Base-by-base conservation (phyloP, 2,329 filamentous ascomycete genomes). In the Teratosphaeriaceae sp. region DNA sequence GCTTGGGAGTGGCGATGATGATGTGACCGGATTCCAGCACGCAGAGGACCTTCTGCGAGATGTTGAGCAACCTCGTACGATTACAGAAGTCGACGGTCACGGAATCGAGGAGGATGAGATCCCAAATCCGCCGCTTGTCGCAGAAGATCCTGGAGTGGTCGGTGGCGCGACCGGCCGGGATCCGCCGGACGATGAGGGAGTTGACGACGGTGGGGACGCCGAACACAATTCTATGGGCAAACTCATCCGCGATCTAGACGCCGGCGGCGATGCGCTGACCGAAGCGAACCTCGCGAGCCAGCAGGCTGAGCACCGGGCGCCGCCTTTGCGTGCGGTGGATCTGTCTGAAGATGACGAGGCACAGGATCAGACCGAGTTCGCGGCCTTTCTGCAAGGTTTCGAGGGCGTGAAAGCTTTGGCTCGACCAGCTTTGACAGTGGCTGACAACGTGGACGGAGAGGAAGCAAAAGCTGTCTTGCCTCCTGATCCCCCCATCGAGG, bases 331-430 rank as follows among this genome's bases (percentile, higher is more conserved):
- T 34, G 62, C 49, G 4, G 16, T 44, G 1, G 61, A 65, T 39
- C 38, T 65, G 11, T 50, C 47, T 1, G 42, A 50, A 42, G 60
- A 64, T 35, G 59, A 61, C 15, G 50, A 58, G 12, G 45, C 48
- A 8, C 39, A 59, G 8, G 58, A 62, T 37, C 56, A 59, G 42
- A 48, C 34, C 7, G 43, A 52, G 8, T 62, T 50, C 33, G 47
- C 52, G 2, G 34, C 42, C 9, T 59, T 53, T 35, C 40, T 64
- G 20, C 47, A 59, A 22, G 11, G 5, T 11, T 18, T 37, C 6
- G 21, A 19, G 20, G 23, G n/a, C n/a, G n/a, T n/a, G n/a, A 26
- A 13, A 26, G 24, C 24, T 7, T 7, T 13, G 6, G 24, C 24
- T 26, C 24, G 13, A 26, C 7, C 6, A 7, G 27, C 27, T n/a